A percentile compares a stretch with the other conserved stretches of the same genome.
phyloP scores from a whole-genome alignment of 83 land plant species.

The Picea abies region DNA sequence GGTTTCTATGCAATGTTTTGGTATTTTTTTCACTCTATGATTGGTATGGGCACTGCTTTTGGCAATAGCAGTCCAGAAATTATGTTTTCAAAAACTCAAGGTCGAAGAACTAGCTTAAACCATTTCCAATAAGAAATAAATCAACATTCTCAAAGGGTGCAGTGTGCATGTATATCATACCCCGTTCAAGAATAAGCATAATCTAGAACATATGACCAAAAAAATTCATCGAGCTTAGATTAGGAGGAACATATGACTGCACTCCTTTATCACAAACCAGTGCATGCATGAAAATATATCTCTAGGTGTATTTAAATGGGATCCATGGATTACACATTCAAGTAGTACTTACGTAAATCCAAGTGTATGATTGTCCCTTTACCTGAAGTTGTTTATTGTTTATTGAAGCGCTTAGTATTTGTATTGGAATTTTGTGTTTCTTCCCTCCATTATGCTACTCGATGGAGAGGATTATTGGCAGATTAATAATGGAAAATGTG shows the following conservation, averaged over 20 bases:
- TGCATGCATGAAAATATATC: neutral
- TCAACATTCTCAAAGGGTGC: no score
- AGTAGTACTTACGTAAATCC: neutral
- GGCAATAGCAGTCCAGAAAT: no score
- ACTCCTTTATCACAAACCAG: neutral
- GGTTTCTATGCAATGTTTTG: constrained; percentile 32
- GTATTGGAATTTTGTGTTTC: neutral
- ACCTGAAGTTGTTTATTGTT: neutral
- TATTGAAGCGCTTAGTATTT: neutral
- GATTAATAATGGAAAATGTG: neutral
- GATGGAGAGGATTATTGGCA: neutral
- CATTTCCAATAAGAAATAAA: no score
- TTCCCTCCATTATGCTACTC: neutral
- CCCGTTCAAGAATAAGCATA: no score
- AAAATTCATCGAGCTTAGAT: no score
- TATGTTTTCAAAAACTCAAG: no score
- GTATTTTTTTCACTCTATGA: constrained; percentile 33
- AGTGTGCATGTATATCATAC: no score
- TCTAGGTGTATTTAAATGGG: neutral
- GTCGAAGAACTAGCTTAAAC: no score
- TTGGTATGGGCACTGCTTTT: neutral
- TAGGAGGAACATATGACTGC: neutral
- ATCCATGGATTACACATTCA: neutral
- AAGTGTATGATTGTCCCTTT: neutral
- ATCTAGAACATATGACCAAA: no score